These are phyloP conservation scores for Nicotiana tomentosiformis DNA, from an alignment of 257 asterid genomes.

Conservation along the genomic window DNA sequence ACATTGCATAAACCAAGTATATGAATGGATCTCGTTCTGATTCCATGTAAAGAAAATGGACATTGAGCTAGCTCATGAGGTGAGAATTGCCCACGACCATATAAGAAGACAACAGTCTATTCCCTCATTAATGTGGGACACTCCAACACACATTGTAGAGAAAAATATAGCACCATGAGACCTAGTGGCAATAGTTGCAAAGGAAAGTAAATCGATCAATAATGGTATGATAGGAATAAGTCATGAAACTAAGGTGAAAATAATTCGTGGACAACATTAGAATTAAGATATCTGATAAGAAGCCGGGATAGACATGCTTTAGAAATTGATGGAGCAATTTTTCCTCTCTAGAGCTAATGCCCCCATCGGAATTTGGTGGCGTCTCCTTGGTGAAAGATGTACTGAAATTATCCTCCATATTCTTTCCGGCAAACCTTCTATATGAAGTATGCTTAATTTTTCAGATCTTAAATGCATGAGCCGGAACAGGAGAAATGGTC, in stretches of 20 bases:
- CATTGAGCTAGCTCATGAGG: background rate
- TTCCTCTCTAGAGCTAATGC: background rate
- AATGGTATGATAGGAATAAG: background rate
- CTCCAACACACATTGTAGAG: background rate
- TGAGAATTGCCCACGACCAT: background rate
- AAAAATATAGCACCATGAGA: background rate
- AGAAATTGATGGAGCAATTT: background rate
- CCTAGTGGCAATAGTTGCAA: background rate
- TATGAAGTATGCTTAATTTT: background rate
- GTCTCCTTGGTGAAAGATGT: background rate
- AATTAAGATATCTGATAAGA: background rate
- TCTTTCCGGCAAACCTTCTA: background rate
- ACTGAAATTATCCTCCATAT: background rate
- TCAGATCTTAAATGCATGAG: background rate
- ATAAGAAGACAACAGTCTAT: background rate
- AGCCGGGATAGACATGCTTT: background rate
- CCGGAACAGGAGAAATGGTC: background rate
- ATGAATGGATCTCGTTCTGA: background rate
- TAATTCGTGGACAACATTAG: background rate
- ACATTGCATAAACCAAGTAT: background rate
- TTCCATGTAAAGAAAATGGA: background rate
- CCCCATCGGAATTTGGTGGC: background rate
- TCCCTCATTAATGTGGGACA: background rate
- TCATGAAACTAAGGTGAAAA: background rate
- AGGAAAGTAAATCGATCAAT: background rate